Conservation (phyloP, 202 grass and related monocot species). For the Eragrostis tef region DNA sequence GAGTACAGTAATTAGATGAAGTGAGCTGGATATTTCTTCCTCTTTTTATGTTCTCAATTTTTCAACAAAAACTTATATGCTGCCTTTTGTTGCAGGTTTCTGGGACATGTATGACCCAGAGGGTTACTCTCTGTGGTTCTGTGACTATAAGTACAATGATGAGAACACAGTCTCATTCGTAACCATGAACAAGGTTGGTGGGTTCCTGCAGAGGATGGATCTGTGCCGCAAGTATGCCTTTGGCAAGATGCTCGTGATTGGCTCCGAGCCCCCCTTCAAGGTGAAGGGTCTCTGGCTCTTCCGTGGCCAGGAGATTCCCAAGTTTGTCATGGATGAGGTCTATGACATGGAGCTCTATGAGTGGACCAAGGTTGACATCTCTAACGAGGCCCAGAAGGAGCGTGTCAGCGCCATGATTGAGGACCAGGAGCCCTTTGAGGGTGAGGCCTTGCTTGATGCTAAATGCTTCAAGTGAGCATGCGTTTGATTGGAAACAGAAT, state of each 20-base stretch:
- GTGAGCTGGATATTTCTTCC: neutral
- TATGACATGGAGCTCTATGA: constrained; percentile 95
- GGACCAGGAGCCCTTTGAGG: constrained; percentile 88
- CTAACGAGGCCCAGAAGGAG: constrained; percentile 79
- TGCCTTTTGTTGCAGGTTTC: constrained; percentile 64
- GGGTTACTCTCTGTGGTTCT: constrained; percentile 97
- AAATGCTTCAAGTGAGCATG: constrained; percentile 86
- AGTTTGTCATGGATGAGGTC: constrained; percentile 84
- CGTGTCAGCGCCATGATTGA: constrained; percentile 81
- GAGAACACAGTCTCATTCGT: constrained; percentile 88
- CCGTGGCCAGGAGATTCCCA: constrained; percentile 82
- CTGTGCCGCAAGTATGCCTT: constrained; percentile 85
- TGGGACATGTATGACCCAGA: constrained; percentile 97
- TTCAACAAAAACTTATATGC: neutral
- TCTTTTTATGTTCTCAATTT: neutral
- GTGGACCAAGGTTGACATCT: constrained; percentile 85
- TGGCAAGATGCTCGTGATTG: constrained; percentile 94
- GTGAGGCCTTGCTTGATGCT: constrained; percentile 71
- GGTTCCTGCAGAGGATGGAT: constrained; percentile 92
- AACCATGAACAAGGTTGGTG: constrained; percentile 90
- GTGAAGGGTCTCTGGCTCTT: constrained; percentile 95
- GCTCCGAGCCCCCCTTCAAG: constrained; percentile 74
- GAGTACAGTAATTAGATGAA: no score
- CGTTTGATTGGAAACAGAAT: neutral
- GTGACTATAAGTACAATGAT: constrained; percentile 89